These are phyloP conservation scores for Wickerhamomyces sp. DNA, from an alignment of 1,139 yeast genomes.

Conservation along the genomic window DNA sequence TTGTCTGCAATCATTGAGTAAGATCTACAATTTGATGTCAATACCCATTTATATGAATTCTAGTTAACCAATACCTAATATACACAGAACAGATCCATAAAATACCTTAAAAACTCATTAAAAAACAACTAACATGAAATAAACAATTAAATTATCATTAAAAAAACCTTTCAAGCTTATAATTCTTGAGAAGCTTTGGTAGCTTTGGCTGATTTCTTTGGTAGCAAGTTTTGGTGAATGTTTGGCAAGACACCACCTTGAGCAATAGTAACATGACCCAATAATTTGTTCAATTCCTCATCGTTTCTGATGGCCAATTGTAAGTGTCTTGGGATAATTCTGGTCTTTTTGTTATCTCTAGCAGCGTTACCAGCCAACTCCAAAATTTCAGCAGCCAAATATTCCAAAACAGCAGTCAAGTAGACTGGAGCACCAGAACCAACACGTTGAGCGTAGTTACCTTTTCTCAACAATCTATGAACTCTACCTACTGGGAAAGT, in stretches of 20 bases:
- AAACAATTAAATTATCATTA: background rate
- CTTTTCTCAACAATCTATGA: constrained; percentile 94
- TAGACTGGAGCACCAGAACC: constrained; percentile 99
- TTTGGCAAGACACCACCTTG: constrained; percentile 98
- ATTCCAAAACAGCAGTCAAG: constrained; percentile 93
- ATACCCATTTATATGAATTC: constrained; percentile 1
- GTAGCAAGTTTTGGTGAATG: constrained; percentile 92
- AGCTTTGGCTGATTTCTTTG: constrained; percentile 80
- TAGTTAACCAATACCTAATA: background rate
- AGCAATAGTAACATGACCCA: constrained; percentile 92
- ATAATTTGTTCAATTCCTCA: constrained; percentile 88
- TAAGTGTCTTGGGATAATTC: constrained; percentile 98
- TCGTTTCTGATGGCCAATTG: constrained; percentile 97
- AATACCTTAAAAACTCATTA: constrained; percentile 7
- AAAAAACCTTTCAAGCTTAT: constrained; percentile 32
- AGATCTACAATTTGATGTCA: too few species aligned
- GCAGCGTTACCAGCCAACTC: constrained; percentile 99
- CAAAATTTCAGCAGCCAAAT: constrained; percentile 93
- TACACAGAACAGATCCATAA: constrained; percentile 1
- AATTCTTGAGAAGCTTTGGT: constrained; percentile 81
- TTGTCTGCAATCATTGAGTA: too few species aligned
- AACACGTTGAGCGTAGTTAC: constrained; percentile 98
- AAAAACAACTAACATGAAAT: constrained; percentile 3
- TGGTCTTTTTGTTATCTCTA: constrained; percentile 94
- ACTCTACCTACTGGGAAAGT: constrained; percentile 99